Evolutionary conservation across 768 basidiomycete species (phyloP), one percentile per base, ranked within the genome.

Genomic region (Lactifluus piperatus): DNA sequence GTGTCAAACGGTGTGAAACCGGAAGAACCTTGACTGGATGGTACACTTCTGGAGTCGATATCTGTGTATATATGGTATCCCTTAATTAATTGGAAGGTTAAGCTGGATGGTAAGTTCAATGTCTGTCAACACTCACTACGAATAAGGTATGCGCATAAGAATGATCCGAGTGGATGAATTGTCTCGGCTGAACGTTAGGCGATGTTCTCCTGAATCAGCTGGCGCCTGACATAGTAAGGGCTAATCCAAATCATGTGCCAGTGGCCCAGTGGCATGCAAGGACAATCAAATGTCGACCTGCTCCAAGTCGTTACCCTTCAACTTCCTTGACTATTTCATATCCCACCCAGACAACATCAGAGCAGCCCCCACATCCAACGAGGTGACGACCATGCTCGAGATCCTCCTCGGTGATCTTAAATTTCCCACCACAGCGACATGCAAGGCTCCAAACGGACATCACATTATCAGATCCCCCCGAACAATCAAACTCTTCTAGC

Each of bases 321-420:
- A 48, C 63, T 37, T 65, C 71, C 43, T 76, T 74, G 20, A 68
- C 73, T 13, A 79, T 66, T 70, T 92, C 85, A 66, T 90, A 92
- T 1, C 91, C 90, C n/a, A 83, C 86, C 87, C 89, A 92, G 1
- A 92, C 74, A 9, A 81, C 82, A 70, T 92, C 91, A 16, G 91
- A 93, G 68, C 90, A 92, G 54, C 81, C 80, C 55, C 72, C 79
- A 63, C 91, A 93, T 2, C 79, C 82, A 10, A 90, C 73, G 6
- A 92, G 76, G 68, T 92, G 90, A 50, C 75, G 74, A n/a, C 81
- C 91, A 2, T 71, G 71, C 59, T 91, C 88, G 76, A 92, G 78
- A 51, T 85, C 78, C 2, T 65, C 70, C 54, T 77, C 76, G 0
- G 74, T 75, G 56, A 92, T 81, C 37, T 65, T 71, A 66, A 90